A percentile compares a stretch with the other conserved stretches of the same genome.
Evolutionary conservation across 2,329 filamentous ascomycete genomes (phyloP).

Genomic region (Penicillium sp.): DNA sequence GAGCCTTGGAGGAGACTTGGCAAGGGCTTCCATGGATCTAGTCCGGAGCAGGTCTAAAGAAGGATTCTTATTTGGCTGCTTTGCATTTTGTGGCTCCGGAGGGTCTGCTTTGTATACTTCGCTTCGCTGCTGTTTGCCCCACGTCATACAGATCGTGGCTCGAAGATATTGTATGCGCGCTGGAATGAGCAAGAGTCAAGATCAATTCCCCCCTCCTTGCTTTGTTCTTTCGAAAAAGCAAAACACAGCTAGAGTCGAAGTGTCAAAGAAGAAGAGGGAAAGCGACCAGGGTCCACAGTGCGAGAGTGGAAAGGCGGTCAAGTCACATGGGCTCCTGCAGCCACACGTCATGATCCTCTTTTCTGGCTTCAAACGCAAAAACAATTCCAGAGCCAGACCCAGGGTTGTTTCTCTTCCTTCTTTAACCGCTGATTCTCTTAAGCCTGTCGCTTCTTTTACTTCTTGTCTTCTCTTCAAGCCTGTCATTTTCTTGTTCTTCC

Average conservation of each 20-base stretch:
- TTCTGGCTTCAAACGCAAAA: background rate
- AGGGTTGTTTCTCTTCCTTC: background rate
- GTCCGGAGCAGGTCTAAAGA: background rate
- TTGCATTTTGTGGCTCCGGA: background rate
- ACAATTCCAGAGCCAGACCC: background rate
- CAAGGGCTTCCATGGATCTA: background rate
- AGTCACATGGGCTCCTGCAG: constrained; percentile 1
- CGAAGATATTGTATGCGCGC: background rate
- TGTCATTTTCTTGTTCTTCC: background rate
- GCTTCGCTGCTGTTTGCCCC: background rate
- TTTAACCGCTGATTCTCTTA: background rate
- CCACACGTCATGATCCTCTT: constrained; percentile 23
- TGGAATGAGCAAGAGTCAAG: background rate
- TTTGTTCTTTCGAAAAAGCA: background rate
- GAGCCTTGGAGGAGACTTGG: background rate
- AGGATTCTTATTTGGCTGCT: background rate
- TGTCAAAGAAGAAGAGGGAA: constrained; percentile 5
- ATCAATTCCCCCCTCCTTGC: background rate
- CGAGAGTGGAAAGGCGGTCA: constrained; percentile 6
- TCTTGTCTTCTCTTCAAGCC: background rate
- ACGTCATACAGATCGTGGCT: background rate
- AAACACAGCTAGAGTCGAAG: background rate
- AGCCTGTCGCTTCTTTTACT: background rate
- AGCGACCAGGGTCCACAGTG: background rate
- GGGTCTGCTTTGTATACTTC: background rate